Percentiles rank a stretch among this genome's conserved stretches.
Evolutionary conservation across 2,329 filamentous ascomycete genomes (phyloP).

Genomic region (Mollisiaceae sp.): DNA sequence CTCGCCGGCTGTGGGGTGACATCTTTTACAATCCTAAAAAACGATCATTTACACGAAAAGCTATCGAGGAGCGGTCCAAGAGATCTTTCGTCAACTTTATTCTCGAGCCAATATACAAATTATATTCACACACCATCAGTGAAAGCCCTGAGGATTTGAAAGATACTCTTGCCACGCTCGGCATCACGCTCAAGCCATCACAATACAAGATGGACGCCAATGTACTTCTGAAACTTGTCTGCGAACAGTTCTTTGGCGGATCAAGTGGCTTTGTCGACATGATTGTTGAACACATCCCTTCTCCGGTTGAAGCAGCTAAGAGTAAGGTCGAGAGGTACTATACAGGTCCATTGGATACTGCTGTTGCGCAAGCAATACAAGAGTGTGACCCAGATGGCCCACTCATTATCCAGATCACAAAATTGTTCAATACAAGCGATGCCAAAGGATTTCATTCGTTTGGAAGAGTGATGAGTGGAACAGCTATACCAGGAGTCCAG

Average conservation of each 20-base stretch:
- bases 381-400: constrained; percentile 88
- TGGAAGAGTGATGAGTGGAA: constrained; percentile 91
- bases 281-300: constrained; percentile 88
- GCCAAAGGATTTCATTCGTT: constrained; percentile 91
- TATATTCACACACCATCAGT: constrained; percentile 94
- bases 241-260: constrained; percentile 93
- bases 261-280: constrained; percentile 94
- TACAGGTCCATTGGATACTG: constrained; percentile 85
- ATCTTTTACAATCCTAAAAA: constrained; percentile 93
- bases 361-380: constrained; percentile 79
- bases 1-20: constrained; percentile 89
- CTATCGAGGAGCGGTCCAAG: constrained; percentile 77
- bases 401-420: constrained; percentile 88
- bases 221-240: constrained; percentile 85
- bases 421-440: constrained; percentile 88
- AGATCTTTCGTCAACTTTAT: constrained; percentile 94
- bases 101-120: constrained; percentile 95
- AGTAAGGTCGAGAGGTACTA: constrained; percentile 85
- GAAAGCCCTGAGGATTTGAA: constrained; percentile 86
- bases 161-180: constrained; percentile 75
- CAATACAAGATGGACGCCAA: constrained; percentile 91
- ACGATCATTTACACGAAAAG: constrained; percentile 89
- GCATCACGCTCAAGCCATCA: constrained; percentile 87
- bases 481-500: constrained; percentile 78
- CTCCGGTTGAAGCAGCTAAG: constrained; percentile 78